phyloP scores from a whole-genome alignment of 768 basidiomycete genomes.

The Hypsizygus marmoreus region DNA sequence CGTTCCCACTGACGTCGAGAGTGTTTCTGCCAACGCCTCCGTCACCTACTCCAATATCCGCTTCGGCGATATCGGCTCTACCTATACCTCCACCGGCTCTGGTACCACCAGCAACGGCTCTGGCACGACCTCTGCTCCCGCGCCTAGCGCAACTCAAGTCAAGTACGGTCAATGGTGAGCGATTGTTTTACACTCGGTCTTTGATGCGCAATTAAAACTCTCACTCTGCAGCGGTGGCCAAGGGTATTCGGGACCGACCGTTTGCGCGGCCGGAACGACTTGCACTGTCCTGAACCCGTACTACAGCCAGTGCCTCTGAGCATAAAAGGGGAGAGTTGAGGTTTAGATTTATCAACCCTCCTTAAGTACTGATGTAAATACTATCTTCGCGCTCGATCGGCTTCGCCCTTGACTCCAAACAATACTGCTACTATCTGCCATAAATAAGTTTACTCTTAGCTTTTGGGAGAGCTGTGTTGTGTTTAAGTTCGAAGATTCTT shows the following conservation, averaged over 20 bases:
- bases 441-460: no score
- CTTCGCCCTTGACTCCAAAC: no score
- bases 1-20: conserved; percentile 45
- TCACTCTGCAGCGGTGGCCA: conserved; percentile 26
- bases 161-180: conserved; percentile 41
- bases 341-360: no score
- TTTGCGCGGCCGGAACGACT: conserved; percentile 28
- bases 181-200: background rate
- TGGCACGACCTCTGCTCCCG: conserved; percentile 5
- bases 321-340: background rate
- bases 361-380: no score
- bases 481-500: no score
- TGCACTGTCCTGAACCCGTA: conserved; percentile 29
- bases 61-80: conserved; percentile 45
- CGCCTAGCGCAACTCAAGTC: conserved; percentile 30
- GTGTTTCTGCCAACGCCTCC: conserved; percentile 35
- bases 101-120: conserved; percentile 21
- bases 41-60: conserved; percentile 60
- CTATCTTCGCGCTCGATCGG: no score
- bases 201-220: background rate
- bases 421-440: no score
- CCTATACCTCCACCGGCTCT: conserved; percentile 9
- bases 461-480: no score
- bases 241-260: conserved; percentile 32
- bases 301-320: conserved; percentile 36